phyloP scores from a whole-genome alignment of 108 stramenopile species.

The Parmales sp. region DNA sequence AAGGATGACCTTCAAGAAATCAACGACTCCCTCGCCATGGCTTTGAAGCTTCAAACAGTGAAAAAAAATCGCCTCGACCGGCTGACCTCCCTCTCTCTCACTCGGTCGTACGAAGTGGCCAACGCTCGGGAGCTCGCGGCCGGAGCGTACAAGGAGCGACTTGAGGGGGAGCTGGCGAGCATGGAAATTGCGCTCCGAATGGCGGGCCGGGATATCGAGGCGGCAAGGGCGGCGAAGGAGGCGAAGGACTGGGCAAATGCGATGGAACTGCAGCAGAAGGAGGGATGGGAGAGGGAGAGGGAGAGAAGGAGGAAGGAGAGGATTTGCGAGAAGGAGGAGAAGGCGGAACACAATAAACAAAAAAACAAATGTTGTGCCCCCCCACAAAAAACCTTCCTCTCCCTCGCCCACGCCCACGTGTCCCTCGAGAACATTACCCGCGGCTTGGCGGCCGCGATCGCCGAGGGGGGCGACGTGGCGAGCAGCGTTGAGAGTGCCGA shows the following conservation, averaged over 20 bases:
- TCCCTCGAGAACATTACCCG: not conserved
- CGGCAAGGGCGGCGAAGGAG: not conserved
- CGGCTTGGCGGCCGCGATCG: not conserved
- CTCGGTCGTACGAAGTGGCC: not conserved
- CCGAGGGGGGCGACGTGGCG: not conserved
- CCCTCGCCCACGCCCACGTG: not conserved
- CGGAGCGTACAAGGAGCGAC: not conserved
- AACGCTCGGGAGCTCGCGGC: conserved; percentile 1
- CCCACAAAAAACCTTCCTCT: not conserved
- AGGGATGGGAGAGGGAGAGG: not conserved
- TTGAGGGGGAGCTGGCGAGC: not conserved
- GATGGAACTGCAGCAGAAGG: not conserved
- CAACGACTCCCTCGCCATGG: not conserved
- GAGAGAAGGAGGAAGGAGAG: not conserved
- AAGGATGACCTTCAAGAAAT: not conserved
- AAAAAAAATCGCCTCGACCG: not conserved
- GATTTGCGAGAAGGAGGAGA: not conserved
- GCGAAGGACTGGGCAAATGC: not conserved
- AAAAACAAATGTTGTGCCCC: not conserved
- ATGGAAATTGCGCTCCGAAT: not conserved
- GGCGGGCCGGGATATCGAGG: not conserved
- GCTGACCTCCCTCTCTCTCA: not conserved
- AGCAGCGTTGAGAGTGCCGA: not conserved
- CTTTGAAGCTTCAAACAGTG: not conserved
- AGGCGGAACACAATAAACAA: not conserved